Percentiles rank a stretch among this genome's conserved stretches.
phyloP scores from a whole-genome alignment of 345 rosid genomes.

The Garcia nutans region DNA sequence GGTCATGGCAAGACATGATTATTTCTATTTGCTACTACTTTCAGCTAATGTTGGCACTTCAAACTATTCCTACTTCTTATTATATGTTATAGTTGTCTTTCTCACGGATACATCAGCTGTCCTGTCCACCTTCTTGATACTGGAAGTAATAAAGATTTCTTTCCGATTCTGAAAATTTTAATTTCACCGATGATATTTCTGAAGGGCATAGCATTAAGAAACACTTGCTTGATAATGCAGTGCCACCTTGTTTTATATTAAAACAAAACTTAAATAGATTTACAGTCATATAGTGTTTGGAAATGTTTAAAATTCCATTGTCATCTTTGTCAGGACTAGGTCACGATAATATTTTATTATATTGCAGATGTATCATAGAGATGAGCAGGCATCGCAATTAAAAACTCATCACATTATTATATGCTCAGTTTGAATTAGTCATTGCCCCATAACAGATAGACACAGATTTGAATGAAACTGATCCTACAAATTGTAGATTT shows the following conservation, averaged over 20 bases:
- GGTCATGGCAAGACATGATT: background rate
- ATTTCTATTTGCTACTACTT: background rate
- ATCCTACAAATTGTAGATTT: background rate
- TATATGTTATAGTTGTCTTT: background rate
- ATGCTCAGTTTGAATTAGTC: no score
- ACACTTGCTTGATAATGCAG: background rate
- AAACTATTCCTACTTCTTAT: background rate
- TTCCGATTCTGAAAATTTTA: background rate
- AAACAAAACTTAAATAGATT: no score
- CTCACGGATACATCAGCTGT: background rate
- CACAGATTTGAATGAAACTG: no score
- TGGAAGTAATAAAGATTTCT: background rate
- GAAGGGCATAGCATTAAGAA: background rate
- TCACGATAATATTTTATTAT: background rate
- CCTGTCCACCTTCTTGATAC: background rate
- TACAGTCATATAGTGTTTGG: no score
- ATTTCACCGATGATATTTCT: no score
- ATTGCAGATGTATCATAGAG: background rate
- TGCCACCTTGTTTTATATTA: background rate
- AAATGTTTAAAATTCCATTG: background rate
- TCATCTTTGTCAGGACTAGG: background rate
- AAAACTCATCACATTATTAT: no score
- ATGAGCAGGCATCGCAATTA: no score
- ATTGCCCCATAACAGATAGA: no score
- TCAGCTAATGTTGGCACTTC: background rate